phyloP scores from a whole-genome alignment of 768 basidiomycete genomes.

The Lentinula sp. region DNA sequence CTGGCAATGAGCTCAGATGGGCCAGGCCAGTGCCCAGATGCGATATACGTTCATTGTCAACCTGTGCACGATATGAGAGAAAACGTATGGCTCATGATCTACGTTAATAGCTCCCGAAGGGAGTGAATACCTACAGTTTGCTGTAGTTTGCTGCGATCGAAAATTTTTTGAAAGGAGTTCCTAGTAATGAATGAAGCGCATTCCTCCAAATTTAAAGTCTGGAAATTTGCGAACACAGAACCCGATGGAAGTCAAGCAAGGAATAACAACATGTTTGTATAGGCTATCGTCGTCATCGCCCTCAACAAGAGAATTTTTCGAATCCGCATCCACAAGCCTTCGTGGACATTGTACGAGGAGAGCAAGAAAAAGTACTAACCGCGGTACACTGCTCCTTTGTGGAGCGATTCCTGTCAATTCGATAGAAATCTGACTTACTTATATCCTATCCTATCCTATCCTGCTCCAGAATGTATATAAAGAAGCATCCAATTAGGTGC shows the following conservation, averaged over 20 bases:
- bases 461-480: too few species aligned
- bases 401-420: too few species aligned
- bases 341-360: not conserved
- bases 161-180: too few species aligned
- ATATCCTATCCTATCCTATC: too few species aligned
- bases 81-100: constrained; percentile 27
- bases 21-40: constrained; percentile 37
- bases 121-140: constrained; percentile 33
- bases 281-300: constrained; percentile 27
- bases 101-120: constrained; percentile 32
- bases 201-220: constrained; percentile 1
- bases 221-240: not conserved
- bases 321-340: constrained; percentile 1
- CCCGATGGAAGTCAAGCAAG: not conserved
- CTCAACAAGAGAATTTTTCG: constrained; percentile 13
- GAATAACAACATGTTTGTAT: constrained; percentile 29
- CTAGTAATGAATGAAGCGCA: not conserved
- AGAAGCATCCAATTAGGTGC: too few species aligned
- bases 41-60: not conserved
- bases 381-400: too few species aligned
- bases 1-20: constrained; percentile 16
- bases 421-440: too few species aligned
- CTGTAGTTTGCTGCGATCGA: constrained; percentile 14
- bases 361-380: too few species aligned
- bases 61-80: not conserved